Percentiles rank a stretch among this genome's conserved stretches.
Evolutionary conservation across 495 filamentous ascomycete species (phyloP).

Genomic region (Amorphotheca resinae): DNA sequence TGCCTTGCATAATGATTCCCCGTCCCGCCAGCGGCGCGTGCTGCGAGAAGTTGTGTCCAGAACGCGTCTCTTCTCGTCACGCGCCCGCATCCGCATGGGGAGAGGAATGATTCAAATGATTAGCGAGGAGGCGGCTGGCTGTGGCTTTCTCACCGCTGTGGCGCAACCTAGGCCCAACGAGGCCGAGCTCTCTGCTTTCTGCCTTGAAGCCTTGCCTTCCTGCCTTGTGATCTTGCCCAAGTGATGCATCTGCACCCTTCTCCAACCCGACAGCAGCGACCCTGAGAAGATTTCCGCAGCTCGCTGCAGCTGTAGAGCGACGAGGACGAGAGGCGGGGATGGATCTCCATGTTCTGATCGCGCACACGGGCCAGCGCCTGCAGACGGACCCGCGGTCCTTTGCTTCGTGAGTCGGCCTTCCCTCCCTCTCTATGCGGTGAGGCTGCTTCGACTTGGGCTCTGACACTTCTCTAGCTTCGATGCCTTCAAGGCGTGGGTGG

Average conservation of each 20-base stretch:
- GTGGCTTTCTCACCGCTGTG: too few relatives aligned
- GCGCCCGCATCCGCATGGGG: too few relatives aligned
- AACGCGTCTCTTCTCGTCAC: neutral
- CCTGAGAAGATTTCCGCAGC: constrained; percentile 11
- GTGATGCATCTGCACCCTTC: too few relatives aligned
- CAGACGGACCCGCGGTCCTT: constrained; percentile 56
- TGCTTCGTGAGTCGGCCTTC: constrained; percentile 43
- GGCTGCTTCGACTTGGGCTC: neutral
- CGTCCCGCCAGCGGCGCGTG: too few relatives aligned
- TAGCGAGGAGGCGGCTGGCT: neutral
- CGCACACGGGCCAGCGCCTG: constrained; percentile 78
- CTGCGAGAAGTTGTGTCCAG: neutral
- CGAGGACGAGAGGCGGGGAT: constrained; percentile 39
- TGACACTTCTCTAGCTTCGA: constrained; percentile 17
- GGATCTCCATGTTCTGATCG: constrained; percentile 72
- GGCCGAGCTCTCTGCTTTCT: neutral
- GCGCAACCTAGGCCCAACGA: neutral
- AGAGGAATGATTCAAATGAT: too few relatives aligned
- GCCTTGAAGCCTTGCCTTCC: constrained; percentile 2
- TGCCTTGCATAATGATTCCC: neutral
- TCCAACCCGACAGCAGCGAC: too few relatives aligned
- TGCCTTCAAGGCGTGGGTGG: constrained; percentile 48
- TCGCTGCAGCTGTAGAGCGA: constrained; percentile 16
- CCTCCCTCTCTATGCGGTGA: too few relatives aligned
- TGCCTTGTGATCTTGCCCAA: too few relatives aligned